Evolutionary conservation across 306 rosid genomes (phyloP).

Genomic region (Vachellia collinsii): DNA sequence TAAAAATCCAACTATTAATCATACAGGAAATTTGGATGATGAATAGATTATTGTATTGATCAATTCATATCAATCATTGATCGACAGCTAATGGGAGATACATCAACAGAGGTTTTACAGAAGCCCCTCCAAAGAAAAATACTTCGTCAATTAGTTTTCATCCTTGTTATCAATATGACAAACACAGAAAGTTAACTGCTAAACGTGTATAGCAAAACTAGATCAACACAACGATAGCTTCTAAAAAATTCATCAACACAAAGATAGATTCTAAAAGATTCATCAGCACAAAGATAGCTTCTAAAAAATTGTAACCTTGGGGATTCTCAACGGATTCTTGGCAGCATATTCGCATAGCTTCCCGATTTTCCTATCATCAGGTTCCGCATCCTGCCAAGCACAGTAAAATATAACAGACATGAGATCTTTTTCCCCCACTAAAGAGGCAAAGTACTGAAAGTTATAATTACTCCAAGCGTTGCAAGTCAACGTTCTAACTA

Average conservation of each 20-base stretch:
- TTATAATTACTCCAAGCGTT: constrained; percentile 26
- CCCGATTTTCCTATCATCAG: constrained; percentile 55
- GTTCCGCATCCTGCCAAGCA: constrained; percentile 51
- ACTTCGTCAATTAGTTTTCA: background rate
- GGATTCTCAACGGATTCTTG: constrained; percentile 55
- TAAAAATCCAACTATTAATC: background rate
- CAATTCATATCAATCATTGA: background rate
- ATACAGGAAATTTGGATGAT: no score
- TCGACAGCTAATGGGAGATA: background rate
- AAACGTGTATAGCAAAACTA: background rate
- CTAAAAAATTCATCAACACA: background rate
- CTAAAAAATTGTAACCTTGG: constrained; percentile 41
- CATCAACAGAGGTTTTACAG: background rate
- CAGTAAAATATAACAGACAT: constrained; percentile 23
- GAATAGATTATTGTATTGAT: background rate
- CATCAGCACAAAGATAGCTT: background rate
- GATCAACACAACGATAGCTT: background rate
- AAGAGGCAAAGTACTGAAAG: constrained; percentile 7
- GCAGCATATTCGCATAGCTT: constrained; percentile 58
- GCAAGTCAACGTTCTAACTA: constrained; percentile 10
- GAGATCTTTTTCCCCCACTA: constrained; percentile 20
- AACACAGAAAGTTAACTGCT: background rate
- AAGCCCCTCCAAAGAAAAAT: background rate
- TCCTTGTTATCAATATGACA: background rate
- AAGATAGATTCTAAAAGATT: background rate